Evolutionary conservation across 2,329 filamentous ascomycete genomes (phyloP).

Genomic region (Cytospora chrysosperma): DNA sequence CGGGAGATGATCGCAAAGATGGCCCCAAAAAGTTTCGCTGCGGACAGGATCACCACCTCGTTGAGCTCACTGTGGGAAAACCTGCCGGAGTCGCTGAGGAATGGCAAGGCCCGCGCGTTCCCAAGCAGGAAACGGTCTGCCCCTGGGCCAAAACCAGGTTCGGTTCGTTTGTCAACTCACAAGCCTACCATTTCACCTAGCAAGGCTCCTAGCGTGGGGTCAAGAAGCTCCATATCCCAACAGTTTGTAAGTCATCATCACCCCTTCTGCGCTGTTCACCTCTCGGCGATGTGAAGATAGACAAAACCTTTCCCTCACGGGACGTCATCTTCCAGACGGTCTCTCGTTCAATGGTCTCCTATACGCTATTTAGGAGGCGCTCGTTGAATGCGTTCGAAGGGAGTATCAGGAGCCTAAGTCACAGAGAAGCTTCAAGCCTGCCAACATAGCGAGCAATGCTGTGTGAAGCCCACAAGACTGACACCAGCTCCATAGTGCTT

Average conservation of each 20-base stretch:
- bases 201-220: neutral
- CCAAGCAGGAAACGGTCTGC: conserved; percentile 58
- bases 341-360: neutral
- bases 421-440: neutral
- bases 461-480: neutral
- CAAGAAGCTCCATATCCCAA: neutral
- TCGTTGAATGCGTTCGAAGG: neutral
- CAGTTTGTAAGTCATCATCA: neutral
- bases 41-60: conserved; percentile 78
- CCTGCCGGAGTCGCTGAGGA: conserved; percentile 70
- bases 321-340: neutral
- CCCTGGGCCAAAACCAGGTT: conserved; percentile 41
- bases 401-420: neutral
- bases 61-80: conserved; percentile 79
- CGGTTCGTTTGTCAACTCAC: conserved; percentile 27
- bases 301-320: neutral
- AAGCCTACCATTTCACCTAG: conserved; percentile 6
- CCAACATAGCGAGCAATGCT: neutral
- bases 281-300: neutral
- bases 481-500: conserved; percentile 30
- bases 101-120: conserved; percentile 38
- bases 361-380: neutral
- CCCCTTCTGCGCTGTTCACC: neutral
- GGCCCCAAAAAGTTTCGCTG: conserved; percentile 81
- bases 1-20: conserved; percentile 78